A percentile compares a stretch with the other conserved stretches of the same genome.
phyloP scores from a whole-genome alignment of 805 yeast genomes.

The Saccharomycopsis synnaedendra region DNA sequence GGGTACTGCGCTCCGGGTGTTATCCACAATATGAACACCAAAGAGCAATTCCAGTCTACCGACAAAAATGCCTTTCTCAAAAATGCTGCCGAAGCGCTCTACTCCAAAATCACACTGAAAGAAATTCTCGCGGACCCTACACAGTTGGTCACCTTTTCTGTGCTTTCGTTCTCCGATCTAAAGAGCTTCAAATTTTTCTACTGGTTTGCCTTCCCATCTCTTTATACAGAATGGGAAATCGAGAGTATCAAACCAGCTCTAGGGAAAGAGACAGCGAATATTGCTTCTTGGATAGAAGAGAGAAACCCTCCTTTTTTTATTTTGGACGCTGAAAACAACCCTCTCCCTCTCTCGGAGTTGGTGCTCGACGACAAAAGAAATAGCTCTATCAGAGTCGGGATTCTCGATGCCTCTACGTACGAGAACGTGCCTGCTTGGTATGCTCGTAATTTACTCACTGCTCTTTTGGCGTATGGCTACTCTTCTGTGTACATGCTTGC shows the following conservation, averaged over 20 bases:
- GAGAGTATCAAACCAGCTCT: not conserved
- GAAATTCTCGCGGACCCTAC: slow-evolving; percentile 29
- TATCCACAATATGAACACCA: slow-evolving; percentile 60
- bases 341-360: slow-evolving; percentile 14
- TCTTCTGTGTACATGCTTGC: slow-evolving; percentile 30
- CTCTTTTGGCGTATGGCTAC: slow-evolving; percentile 25
- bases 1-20: slow-evolving; percentile 26
- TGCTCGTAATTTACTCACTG: slow-evolving; percentile 46
- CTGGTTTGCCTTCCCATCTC: slow-evolving; percentile 78
- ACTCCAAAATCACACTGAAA: slow-evolving; percentile 23
- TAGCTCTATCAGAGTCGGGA: slow-evolving; percentile 22
- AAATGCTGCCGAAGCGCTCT: slow-evolving; percentile 25
- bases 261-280: slow-evolving; percentile 7
- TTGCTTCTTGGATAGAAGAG: slow-evolving; percentile 18
- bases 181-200: slow-evolving; percentile 81
- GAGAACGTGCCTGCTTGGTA: slow-evolving; percentile 36
- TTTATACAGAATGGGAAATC: slow-evolving; percentile 40
- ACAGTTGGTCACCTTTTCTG: slow-evolving; percentile 30
- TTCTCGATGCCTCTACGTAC: slow-evolving; percentile 29
- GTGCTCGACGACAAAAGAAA: slow-evolving; percentile 17
- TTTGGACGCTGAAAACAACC: slow-evolving; percentile 15
- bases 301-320: slow-evolving; percentile 22
- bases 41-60: slow-evolving; percentile 68
- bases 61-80: slow-evolving; percentile 54
- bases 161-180: slow-evolving; percentile 74